Evolutionary conservation across 257 asterid genomes (phyloP).

Genomic region (Jacaranda mimosifolia): DNA sequence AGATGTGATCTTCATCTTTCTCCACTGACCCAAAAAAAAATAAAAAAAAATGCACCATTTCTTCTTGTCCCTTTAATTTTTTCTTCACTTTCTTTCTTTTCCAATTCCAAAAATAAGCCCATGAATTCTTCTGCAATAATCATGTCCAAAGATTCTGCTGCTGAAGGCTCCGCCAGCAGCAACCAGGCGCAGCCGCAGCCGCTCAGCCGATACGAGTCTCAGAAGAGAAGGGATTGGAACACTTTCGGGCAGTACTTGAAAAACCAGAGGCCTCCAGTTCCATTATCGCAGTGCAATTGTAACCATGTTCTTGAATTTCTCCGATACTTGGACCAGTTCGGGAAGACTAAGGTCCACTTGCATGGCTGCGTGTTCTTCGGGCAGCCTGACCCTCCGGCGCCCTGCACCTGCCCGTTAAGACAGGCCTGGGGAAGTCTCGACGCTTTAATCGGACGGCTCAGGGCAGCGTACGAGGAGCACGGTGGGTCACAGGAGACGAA

Average conservation of each 20-base stretch:
- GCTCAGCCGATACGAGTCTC: constrained; percentile 61
- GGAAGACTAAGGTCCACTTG: constrained; percentile 59
- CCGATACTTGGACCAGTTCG: constrained; percentile 61
- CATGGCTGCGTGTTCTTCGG: constrained; percentile 59
- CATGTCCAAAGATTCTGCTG: constrained; percentile 34
- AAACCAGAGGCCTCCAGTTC: constrained; percentile 53
- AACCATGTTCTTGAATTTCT: constrained; percentile 57
- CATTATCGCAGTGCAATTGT: constrained; percentile 44
- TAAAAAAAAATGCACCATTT: not conserved
- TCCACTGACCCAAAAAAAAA: constrained; percentile 37
- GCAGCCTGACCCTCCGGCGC: constrained; percentile 60
- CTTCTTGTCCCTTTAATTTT: constrained; percentile 24
- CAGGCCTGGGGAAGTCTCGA: constrained; percentile 69
- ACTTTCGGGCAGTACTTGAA: constrained; percentile 55
- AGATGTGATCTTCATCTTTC: constrained; percentile 50
- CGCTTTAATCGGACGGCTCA: constrained; percentile 53
- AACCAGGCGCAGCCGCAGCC: constrained; percentile 29
- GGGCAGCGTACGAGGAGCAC: constrained; percentile 65
- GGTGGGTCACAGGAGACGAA: constrained; percentile 51
- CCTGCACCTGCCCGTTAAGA: constrained; percentile 55
- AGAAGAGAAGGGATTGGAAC: constrained; percentile 58
- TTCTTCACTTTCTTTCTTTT: not conserved
- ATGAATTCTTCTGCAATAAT: constrained; percentile 42
- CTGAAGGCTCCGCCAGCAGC: constrained; percentile 36
- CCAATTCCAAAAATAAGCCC: constrained; percentile 36